Evolutionary conservation across 805 yeast genomes (phyloP).

Genomic region (Metschnikowia proteae): DNA sequence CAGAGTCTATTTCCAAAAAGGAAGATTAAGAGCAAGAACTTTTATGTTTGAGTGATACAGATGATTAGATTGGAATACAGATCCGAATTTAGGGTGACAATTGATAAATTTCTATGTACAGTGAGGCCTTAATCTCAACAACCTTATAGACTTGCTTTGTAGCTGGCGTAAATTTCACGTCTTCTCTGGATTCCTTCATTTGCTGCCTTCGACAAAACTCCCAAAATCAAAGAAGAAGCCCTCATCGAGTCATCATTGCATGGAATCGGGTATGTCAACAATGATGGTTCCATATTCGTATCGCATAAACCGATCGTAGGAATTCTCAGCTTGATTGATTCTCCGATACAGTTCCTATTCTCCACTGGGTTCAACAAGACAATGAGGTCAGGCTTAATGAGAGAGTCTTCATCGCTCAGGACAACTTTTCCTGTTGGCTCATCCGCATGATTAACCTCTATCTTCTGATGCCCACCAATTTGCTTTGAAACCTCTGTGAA

Average conservation of each 20-base stretch:
- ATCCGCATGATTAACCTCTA: slow-evolving; percentile 74
- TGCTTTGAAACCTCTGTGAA: slow-evolving; percentile 65
- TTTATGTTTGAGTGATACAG: slow-evolving; percentile 4
- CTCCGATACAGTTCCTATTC: slow-evolving; percentile 72
- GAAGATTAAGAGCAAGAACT: slow-evolving; percentile 9
- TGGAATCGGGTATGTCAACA: slow-evolving; percentile 92
- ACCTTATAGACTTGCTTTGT: slow-evolving; percentile 8
- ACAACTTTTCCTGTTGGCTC: slow-evolving; percentile 58
- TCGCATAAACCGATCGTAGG: slow-evolving; percentile 95
- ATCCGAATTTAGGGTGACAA: neutral
- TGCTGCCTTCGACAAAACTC: slow-evolving; percentile 83
- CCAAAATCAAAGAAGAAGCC: slow-evolving; percentile 72
- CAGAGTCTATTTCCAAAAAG: slow-evolving; percentile 10
- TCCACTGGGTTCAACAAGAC: slow-evolving; percentile 86
- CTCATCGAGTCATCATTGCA: slow-evolving; percentile 92
- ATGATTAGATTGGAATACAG: neutral
- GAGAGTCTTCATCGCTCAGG: slow-evolving; percentile 41
- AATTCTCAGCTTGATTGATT: slow-evolving; percentile 75
- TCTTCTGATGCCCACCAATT: slow-evolving; percentile 27
- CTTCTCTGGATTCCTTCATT: slow-evolving; percentile 68
- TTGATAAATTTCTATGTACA: slow-evolving; percentile 3
- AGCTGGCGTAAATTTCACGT: slow-evolving; percentile 26
- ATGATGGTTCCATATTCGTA: slow-evolving; percentile 86
- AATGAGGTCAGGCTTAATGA: slow-evolving; percentile 84
- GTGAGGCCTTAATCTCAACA: neutral